phyloP scores from a whole-genome alignment of 441 rosid species.

The Flueggea neowawraea region DNA sequence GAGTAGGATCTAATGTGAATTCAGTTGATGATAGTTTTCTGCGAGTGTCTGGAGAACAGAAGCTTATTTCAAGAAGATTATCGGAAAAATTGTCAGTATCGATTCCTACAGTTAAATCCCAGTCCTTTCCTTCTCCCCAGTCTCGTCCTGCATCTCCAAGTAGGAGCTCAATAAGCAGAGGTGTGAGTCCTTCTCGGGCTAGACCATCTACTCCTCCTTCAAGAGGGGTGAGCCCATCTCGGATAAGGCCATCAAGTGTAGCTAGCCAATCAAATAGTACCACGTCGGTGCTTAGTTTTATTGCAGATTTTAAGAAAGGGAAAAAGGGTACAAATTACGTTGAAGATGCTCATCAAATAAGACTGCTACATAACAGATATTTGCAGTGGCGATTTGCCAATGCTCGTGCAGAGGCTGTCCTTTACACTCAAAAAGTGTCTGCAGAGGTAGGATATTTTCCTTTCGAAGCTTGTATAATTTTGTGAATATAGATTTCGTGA shows the following conservation, averaged over 20 bases:
- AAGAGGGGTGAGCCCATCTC: conserved; percentile 76
- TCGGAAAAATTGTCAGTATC: conserved; percentile 44
- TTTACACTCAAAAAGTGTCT: conserved; percentile 56
- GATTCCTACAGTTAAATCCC: conserved; percentile 44
- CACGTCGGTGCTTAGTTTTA: conserved; percentile 85
- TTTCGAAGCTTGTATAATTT: not conserved
- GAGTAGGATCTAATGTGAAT: conserved; percentile 38
- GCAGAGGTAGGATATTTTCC: conserved; percentile 59
- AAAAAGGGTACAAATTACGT: conserved; percentile 59
- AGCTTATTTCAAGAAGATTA: conserved; percentile 41
- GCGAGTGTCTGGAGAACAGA: conserved; percentile 33
- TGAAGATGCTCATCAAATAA: conserved; percentile 91
- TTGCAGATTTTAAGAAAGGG: conserved; percentile 77
- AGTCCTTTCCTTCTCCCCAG: conserved; percentile 19
- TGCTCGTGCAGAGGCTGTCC: conserved; percentile 70
- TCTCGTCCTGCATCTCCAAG: conserved; percentile 54
- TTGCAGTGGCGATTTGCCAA: conserved; percentile 92
- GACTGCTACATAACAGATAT: conserved; percentile 74
- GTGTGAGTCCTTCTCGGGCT: conserved; percentile 62
- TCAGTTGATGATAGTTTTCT: conserved; percentile 44
- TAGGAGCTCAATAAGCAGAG: conserved; percentile 52
- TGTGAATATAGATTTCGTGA: not conserved
- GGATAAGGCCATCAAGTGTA: conserved; percentile 51
- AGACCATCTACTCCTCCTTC: conserved; percentile 80
- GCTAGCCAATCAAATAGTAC: conserved; percentile 56